phyloP scores from a whole-genome alignment of 164 flowering plant genomes.

The Vitis rupestris region DNA sequence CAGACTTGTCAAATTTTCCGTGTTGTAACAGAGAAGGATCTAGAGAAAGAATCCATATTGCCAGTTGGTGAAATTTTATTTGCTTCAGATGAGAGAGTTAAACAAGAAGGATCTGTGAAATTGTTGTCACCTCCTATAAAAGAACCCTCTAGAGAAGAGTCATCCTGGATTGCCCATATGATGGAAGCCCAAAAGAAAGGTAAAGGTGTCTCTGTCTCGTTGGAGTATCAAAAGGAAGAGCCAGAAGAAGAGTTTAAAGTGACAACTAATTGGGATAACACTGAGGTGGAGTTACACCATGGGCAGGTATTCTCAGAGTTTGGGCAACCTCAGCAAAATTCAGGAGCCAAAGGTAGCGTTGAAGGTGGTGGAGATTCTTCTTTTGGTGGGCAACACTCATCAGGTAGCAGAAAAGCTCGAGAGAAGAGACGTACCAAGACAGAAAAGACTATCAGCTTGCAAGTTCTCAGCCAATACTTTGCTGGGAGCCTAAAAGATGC shows the following conservation, averaged over 20 bases:
- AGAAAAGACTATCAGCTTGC: constrained; percentile 76
- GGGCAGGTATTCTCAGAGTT: constrained; percentile 21
- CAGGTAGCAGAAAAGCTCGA: constrained; percentile 29
- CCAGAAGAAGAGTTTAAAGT: constrained; percentile 35
- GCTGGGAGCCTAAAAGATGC: constrained; percentile 95
- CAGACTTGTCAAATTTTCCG: constrained; percentile 46
- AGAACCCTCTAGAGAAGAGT: constrained; percentile 13
- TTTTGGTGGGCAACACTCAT: constrained; percentile 27
- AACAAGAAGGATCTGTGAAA: constrained; percentile 9
- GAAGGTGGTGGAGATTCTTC: constrained; percentile 30
- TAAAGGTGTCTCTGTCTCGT: constrained; percentile 30
- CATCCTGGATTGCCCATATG: constrained; percentile 37
- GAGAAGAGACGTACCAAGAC: constrained; percentile 64
- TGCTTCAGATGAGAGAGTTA: constrained; percentile 10
- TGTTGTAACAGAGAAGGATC: constrained; percentile 41
- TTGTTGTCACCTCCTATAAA: neutral
- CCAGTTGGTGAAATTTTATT: constrained; percentile 9
- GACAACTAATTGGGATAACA: constrained; percentile 36
- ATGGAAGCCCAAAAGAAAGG: constrained; percentile 36
- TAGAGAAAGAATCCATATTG: constrained; percentile 24
- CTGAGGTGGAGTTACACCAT: constrained; percentile 14
- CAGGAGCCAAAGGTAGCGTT: constrained; percentile 20
- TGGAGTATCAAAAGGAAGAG: constrained; percentile 35
- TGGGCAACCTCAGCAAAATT: constrained; percentile 31
- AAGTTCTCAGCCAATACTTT: constrained; percentile 76